Percentiles rank a stretch among this genome's conserved stretches.
Evolutionary conservation across 768 basidiomycete species (phyloP).

Genomic region (Boletus sp.): DNA sequence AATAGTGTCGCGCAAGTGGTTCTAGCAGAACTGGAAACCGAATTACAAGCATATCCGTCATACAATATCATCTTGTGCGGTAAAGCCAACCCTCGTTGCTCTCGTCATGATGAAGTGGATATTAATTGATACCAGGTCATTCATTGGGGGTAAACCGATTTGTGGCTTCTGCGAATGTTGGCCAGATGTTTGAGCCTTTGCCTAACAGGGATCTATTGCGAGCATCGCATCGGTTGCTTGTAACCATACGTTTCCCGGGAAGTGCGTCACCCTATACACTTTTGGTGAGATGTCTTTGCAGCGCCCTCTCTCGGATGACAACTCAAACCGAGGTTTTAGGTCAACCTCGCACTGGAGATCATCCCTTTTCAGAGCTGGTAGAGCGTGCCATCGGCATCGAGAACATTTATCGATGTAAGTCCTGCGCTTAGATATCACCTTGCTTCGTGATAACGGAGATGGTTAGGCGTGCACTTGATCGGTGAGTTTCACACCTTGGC

Average conservation of each 20-base stretch:
- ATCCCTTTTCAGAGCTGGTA: slow-evolving; percentile 39
- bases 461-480: slow-evolving; percentile 42
- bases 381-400: slow-evolving; percentile 36
- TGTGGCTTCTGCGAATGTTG: not conserved
- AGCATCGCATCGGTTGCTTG: slow-evolving; percentile 38
- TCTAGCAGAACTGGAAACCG: slow-evolving; percentile 27
- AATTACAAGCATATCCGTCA: slow-evolving; percentile 33
- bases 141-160: slow-evolving; percentile 36
- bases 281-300: slow-evolving; percentile 36
- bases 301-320: not conserved
- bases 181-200: slow-evolving; percentile 4
- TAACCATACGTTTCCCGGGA: slow-evolving; percentile 29
- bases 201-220: slow-evolving; percentile 37
- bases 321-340: slow-evolving; percentile 29
- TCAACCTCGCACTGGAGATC: slow-evolving; percentile 50
- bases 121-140: slow-evolving; percentile 32
- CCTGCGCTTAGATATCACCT: not conserved
- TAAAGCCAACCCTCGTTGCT: slow-evolving; percentile 7
- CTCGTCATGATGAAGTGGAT: not conserved
- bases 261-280: slow-evolving; percentile 38
- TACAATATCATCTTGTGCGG: slow-evolving; percentile 36
- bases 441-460: slow-evolving; percentile 1
- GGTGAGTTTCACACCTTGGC: slow-evolving; percentile 27
- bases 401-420: slow-evolving; percentile 44
- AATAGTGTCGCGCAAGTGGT: slow-evolving; percentile 32